These are phyloP conservation scores for Chrysanthemum seticuspe DNA, from an alignment of 129 eudicot genomes.

Conservation along the genomic window DNA sequence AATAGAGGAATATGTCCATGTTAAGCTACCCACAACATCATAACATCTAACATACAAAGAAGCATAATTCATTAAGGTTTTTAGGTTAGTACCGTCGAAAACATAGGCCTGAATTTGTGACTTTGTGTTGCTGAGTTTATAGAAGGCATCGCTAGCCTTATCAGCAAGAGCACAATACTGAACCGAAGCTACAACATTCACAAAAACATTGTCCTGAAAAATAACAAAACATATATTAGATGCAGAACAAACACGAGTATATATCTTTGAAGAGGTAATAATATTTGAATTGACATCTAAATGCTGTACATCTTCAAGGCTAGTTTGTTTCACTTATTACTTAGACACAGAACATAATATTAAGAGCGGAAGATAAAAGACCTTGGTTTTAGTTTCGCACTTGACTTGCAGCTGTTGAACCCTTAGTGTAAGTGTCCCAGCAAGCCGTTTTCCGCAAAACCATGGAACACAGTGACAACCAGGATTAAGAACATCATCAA, in stretches of 20 bases:
- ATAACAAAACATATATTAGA: background rate
- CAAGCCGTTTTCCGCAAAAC: conserved; percentile 69
- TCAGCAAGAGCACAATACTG: conserved; percentile 16
- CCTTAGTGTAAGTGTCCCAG: conserved; percentile 76
- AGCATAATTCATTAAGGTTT: background rate
- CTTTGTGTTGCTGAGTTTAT: conserved; percentile 74
- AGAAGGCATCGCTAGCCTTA: conserved; percentile 66
- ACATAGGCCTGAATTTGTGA: conserved; percentile 88
- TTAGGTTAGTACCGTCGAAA: conserved; percentile 60
- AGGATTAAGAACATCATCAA: conserved; percentile 75
- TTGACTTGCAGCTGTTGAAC: conserved; percentile 80
- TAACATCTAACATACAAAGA: background rate
- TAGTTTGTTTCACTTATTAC: too few relatives aligned
- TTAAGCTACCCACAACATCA: background rate
- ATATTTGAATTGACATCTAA: too few relatives aligned
- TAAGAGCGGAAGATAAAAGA: background rate
- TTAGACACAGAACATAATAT: too few relatives aligned
- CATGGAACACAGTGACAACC: conserved; percentile 92
- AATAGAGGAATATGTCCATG: background rate
- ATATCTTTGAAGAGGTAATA: background rate
- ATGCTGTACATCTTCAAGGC: too few relatives aligned
- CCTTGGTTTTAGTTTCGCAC: conserved; percentile 97
- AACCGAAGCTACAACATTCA: conserved; percentile 7
- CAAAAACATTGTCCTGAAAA: conserved; percentile 14
- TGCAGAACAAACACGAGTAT: background rate